Evolutionary conservation across 116 monocot species (phyloP).

Genomic region (Trichopus zeylanicus): DNA sequence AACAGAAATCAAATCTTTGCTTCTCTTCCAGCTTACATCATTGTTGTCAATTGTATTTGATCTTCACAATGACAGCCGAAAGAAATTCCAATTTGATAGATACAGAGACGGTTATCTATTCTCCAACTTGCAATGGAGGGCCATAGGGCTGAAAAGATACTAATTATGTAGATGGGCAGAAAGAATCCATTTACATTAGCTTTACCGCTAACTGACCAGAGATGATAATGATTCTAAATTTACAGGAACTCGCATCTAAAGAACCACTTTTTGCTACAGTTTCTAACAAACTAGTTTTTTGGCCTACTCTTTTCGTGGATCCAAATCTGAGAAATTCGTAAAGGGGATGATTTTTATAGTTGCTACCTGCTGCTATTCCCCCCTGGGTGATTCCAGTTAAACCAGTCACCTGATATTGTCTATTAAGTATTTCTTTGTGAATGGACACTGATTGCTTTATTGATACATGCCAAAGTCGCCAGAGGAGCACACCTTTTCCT

Average conservation of each 20-base stretch:
- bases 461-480: too few relatives aligned
- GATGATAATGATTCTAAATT: background rate
- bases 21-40: background rate
- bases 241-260: slow-evolving; percentile 1
- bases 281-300: too few relatives aligned
- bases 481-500: too few relatives aligned
- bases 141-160: background rate
- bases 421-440: too few relatives aligned
- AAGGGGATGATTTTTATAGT: too few relatives aligned
- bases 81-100: slow-evolving; percentile 7
- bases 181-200: slow-evolving; percentile 1
- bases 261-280: background rate
- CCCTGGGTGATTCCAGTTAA: too few relatives aligned
- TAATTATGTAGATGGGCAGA: background rate
- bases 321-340: background rate
- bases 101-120: background rate
- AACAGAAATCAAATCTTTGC: background rate
- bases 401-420: too few relatives aligned
- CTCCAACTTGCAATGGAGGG: slow-evolving; percentile 7
- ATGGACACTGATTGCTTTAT: too few relatives aligned
- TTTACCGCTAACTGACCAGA: background rate
- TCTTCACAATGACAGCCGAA: background rate
- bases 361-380: too few relatives aligned
- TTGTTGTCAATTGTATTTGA: background rate
- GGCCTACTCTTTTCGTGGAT: background rate